Percentiles rank a stretch among this genome's conserved stretches.
These are phyloP conservation scores for Aspergillus ruber DNA, from an alignment of 2,329 filamentous ascomycete species.

Conservation along the genomic window DNA sequence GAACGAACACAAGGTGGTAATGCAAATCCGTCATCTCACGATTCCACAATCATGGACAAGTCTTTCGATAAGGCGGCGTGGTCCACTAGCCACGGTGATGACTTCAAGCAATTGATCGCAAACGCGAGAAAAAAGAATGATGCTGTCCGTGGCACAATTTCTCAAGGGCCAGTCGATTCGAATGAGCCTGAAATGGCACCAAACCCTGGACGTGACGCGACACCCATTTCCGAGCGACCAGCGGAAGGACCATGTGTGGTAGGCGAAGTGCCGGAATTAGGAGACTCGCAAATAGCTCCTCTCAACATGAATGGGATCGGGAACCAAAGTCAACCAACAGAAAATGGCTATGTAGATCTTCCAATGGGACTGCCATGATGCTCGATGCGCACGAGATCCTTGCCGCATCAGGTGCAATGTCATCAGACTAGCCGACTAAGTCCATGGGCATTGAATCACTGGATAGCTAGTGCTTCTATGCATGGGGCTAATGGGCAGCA, in stretches of 20 bases:
- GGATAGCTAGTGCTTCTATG: not conserved
- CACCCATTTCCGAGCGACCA: constrained; percentile 2
- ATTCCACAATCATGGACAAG: constrained; percentile 64
- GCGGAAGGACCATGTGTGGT: not conserved
- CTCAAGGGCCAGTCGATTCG: constrained; percentile 10
- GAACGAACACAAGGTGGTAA: constrained; percentile 71
- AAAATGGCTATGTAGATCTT: not conserved
- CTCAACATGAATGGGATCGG: constrained; percentile 3
- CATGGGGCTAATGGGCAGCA: not conserved
- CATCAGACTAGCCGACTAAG: not conserved
- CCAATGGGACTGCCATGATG: not conserved
- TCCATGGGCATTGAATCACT: not conserved
- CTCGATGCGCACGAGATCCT: not conserved
- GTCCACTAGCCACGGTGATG: constrained; percentile 63
- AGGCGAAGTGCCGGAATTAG: constrained; percentile 2
- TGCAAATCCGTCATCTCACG: constrained; percentile 28
- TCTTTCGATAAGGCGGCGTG: constrained; percentile 79
- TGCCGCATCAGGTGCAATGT: not conserved
- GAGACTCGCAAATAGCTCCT: constrained; percentile 1
- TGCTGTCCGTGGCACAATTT: constrained; percentile 20
- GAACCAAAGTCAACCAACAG: constrained; percentile 1
- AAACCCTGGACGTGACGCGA: constrained; percentile 1
- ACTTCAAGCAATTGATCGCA: constrained; percentile 75
- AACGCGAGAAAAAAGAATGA: constrained; percentile 57
- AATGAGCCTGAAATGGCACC: constrained; percentile 2